Evolutionary conservation across 768 basidiomycete genomes (phyloP), one percentile per base, ranked within the genome.

Genomic region (Sporobolomyces phaffii): DNA sequence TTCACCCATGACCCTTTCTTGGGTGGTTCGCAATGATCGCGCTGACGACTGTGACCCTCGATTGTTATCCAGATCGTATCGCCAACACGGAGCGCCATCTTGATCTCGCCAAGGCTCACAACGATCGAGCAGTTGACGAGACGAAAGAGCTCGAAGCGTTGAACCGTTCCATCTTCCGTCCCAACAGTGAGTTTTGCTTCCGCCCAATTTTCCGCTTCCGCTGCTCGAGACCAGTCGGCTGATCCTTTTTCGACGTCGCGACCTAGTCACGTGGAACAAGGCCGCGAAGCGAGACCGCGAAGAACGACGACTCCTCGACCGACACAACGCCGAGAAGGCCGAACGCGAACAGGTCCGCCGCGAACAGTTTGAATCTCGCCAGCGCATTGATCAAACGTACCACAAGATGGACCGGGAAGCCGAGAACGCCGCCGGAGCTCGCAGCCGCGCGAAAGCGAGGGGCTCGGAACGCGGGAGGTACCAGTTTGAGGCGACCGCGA

Each of bases 51-150:
- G 17, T 22, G 18, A 13, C 5, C 31, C 40, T 31, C 28, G 28
- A 8, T 26, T 2, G 4, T 29, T 1, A 8, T 24, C 24, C 68
- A 80, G 80, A 81, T 70, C 77, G 80, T 9, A 78, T 99, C 71
- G 93, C 90, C 31, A 90, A 90, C 76, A 96, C 94, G 33, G 92
- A 97, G 77, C 87, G 90, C 63, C 90, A 97, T 78, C 83, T 98
- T 60, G 94, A 97, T 77, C 85, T 91, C 58, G 83, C 93, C 56
- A 97, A 90, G 78, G 87, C 87, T 18, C 87, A 93, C 78, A 87
- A 89, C 36, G 80, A 81, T 48, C 86, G 89, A 5, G 93, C 94
- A n/a, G 87, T 87, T 63, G 94, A 99, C 80, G 90, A 85, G 77
- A 91, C 92, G 7, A 87, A 86, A 68, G 93, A 98, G 78, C 85